These are phyloP conservation scores for Fusarium oligoseptatum DNA, from an alignment of 2,329 filamentous ascomycete genomes.

Conservation along the genomic window DNA sequence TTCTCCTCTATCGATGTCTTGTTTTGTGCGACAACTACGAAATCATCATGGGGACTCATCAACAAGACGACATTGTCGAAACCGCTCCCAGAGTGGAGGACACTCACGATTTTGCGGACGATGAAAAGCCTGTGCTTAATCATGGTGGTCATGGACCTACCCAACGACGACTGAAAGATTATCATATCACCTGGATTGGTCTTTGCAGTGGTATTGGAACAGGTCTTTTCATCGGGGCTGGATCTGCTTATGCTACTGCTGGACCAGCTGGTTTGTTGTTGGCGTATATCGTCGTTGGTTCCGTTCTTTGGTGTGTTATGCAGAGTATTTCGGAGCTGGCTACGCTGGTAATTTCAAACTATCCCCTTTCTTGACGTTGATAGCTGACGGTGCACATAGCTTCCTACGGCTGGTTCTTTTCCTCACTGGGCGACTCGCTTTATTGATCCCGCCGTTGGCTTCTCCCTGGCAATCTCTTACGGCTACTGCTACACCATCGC, in stretches of 20 bases:
- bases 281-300: constrained; percentile 37
- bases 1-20: not conserved
- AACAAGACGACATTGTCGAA: constrained; percentile 23
- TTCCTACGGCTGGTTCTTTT: constrained; percentile 44
- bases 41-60: not conserved
- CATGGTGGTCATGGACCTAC: constrained; percentile 40
- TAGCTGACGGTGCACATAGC: constrained; percentile 12
- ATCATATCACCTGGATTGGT: constrained; percentile 45
- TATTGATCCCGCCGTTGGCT: constrained; percentile 42
- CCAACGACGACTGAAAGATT: constrained; percentile 38
- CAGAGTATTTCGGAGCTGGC: constrained; percentile 44
- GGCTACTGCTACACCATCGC: constrained; percentile 44
- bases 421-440: constrained; percentile 46
- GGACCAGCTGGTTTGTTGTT: constrained; percentile 43
- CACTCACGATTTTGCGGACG: not conserved
- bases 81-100: constrained; percentile 5
- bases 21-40: too few species aligned
- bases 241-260: constrained; percentile 41
- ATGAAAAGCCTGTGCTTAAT: constrained; percentile 40
- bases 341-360: constrained; percentile 30
- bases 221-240: constrained; percentile 41
- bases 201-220: constrained; percentile 44
- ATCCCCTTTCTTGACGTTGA: not conserved
- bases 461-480: constrained; percentile 42
- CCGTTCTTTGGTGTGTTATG: constrained; percentile 45